Evolutionary conservation across 78 protist genomes (phyloP), one percentile per base, ranked within the genome.

Genomic region (Neovahlkampfia damariscottae): DNA sequence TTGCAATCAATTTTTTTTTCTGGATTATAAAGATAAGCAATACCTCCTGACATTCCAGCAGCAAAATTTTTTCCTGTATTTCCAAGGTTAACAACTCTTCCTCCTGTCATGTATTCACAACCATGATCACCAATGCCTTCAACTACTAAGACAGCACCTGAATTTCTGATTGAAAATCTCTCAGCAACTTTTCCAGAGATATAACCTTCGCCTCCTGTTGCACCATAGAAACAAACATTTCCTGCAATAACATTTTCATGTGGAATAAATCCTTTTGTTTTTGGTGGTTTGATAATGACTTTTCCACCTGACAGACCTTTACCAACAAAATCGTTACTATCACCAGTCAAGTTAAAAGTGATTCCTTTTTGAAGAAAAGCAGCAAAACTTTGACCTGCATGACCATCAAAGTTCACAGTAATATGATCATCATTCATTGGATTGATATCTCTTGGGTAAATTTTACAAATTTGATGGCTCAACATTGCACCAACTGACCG

Each of bases 91-190:
- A 86, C 86, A 6, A 84, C 88, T 3, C 72, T 32, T 4, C 95
- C 95, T 19, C 92, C 95, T 10, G 95, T 91, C 95, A 91, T 91
- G 85, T 91, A 91, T 78, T 91, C 95, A 72, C 91, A 88, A 37
- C 91, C 88, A 82, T 91, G 95, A 77, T 87, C 92, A 40, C 95
- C 95, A 2, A 82, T 78, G 5, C 93, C 95, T 84, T 91, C 95
- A 58, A 79, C 50, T n/a, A 91, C 92, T 10, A 92, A 92, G 37
- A 70, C 40, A n/a, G 91, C 90, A 9, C 90, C 90, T 2, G 89
- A 82, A 86, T 91, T 91, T 35, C 95, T 78, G 70, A 91, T 92
- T 38, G 74, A 27, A 80, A 91, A 91, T 8, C 95, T 88, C 85
- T 91, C 95, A 9, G 91, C 95, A n/a, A 86, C 88, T 35, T 70